Evolutionary conservation across 176 grass and related monocot genomes (phyloP).

Genomic region (Triticum dicoccoides): DNA sequence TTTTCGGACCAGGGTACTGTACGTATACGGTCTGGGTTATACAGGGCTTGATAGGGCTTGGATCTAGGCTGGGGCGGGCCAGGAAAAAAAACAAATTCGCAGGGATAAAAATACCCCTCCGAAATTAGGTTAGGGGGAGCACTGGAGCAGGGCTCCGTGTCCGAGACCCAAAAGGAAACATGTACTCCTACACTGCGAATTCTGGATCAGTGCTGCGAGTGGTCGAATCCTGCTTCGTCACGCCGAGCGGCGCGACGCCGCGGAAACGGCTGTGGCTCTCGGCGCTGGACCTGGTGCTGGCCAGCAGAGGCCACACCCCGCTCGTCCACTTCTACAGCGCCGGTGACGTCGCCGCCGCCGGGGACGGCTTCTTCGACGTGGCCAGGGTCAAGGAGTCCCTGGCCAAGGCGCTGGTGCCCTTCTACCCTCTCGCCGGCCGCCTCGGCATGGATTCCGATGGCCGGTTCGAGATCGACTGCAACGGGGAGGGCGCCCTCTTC

Average conservation of each 20-base stretch:
- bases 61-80: no score
- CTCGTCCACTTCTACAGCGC: constrained; percentile 28
- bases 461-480: constrained; percentile 27
- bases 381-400: constrained; percentile 23
- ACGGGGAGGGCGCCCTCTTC: constrained; percentile 40
- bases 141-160: no score
- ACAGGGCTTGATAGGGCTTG: no score
- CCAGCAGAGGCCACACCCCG: constrained; percentile 12
- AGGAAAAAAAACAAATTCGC: no score
- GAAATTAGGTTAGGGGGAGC: no score
- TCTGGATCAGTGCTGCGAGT: background rate
- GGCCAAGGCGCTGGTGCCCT: constrained; percentile 22
- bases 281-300: background rate
- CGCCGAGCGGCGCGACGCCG: constrained; percentile 11
- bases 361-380: background rate
- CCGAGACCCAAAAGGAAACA: background rate
- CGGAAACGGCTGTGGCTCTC: constrained; percentile 24
- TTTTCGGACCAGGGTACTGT: no score
- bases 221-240: constrained; percentile 6
- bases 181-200: background rate
- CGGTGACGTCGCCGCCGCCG: background rate
- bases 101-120: no score
- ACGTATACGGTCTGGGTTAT: no score
- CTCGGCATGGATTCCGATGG: background rate
- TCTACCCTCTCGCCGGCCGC: constrained; percentile 48